Conservation (phyloP, 2,329 filamentous ascomycete genomes). For the Xylaria digitata region DNA sequence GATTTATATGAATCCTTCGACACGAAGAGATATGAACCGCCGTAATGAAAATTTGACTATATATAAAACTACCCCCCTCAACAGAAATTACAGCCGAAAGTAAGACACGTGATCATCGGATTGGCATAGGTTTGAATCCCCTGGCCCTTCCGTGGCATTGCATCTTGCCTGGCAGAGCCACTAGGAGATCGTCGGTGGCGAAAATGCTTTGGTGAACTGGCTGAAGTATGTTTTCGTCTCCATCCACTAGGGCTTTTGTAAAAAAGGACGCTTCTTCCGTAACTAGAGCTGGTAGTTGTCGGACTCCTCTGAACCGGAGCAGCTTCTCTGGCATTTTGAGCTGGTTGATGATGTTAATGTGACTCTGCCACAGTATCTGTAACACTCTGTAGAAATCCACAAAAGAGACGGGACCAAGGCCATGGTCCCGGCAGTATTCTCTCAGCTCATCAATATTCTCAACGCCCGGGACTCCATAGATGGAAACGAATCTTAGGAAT, state of each 20-base stretch:
- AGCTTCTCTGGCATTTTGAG: constrained; percentile 6
- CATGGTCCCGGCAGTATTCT: constrained; percentile 26
- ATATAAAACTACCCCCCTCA: not conserved
- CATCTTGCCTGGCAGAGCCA: constrained; percentile 25
- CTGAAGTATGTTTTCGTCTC: constrained; percentile 24
- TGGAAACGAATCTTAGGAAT: constrained; percentile 22
- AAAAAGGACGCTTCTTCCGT: constrained; percentile 27
- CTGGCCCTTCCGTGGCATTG: constrained; percentile 24
- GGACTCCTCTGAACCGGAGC: constrained; percentile 7
- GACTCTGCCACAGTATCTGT: constrained; percentile 13
- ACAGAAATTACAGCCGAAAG: not conserved
- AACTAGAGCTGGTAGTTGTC: constrained; percentile 19
- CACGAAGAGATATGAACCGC: not conserved
- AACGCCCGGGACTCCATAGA: constrained; percentile 10
- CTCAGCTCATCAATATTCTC: constrained; percentile 10
- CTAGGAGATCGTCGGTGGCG: constrained; percentile 28
- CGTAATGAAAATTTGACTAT: constrained; percentile 9
- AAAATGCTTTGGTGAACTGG: constrained; percentile 31
- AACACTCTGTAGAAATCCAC: constrained; percentile 24
- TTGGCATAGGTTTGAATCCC: constrained; percentile 23
- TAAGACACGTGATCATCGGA: constrained; percentile 8
- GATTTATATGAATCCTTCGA: not conserved
- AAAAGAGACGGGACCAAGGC: constrained; percentile 20
- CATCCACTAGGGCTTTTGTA: constrained; percentile 19
- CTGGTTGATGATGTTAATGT: constrained; percentile 2